phyloP scores from a whole-genome alignment of 345 rosid species.

The Populus deltoides region DNA sequence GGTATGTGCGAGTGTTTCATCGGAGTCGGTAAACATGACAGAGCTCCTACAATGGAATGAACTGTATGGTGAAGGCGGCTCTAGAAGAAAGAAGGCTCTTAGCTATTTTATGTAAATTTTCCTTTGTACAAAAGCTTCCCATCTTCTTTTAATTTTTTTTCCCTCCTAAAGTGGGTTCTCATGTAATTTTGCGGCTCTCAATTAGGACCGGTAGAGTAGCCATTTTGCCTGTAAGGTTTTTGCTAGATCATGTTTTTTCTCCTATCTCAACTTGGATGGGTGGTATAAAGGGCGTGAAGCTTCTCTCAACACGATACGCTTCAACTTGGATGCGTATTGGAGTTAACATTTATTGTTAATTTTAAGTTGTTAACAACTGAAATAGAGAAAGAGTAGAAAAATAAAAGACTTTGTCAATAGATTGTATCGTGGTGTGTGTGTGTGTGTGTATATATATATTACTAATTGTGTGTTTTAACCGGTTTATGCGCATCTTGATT shows the following conservation, averaged over 20 bases:
- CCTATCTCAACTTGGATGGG: conserved; percentile 24
- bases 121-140: conserved; percentile 39
- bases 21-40: conserved; percentile 75
- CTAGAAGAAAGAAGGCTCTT: conserved; percentile 69
- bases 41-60: conserved; percentile 85
- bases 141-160: conserved; percentile 11
- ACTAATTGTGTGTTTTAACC: too few relatives aligned
- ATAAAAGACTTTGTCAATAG: conserved; percentile 21
- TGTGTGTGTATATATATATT: too few relatives aligned
- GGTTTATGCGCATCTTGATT: too few relatives aligned
- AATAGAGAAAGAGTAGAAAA: conserved; percentile 10
- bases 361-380: conserved; percentile 27
- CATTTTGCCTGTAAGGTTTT: conserved; percentile 44
- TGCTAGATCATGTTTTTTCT: conserved; percentile 21
- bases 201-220: conserved; percentile 16
- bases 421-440: too few relatives aligned
- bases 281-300: conserved; percentile 26
- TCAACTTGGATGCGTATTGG: too few relatives aligned
- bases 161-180: conserved; percentile 22
- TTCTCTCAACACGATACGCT: too few relatives aligned
- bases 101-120: conserved; percentile 75
- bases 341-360: conserved; percentile 1
- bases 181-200: conserved; percentile 28
- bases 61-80: conserved; percentile 86
- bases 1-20: conserved; percentile 92